Evolutionary conservation across 179 eudicot species (phyloP).

Genomic region (Silene coronaria): DNA sequence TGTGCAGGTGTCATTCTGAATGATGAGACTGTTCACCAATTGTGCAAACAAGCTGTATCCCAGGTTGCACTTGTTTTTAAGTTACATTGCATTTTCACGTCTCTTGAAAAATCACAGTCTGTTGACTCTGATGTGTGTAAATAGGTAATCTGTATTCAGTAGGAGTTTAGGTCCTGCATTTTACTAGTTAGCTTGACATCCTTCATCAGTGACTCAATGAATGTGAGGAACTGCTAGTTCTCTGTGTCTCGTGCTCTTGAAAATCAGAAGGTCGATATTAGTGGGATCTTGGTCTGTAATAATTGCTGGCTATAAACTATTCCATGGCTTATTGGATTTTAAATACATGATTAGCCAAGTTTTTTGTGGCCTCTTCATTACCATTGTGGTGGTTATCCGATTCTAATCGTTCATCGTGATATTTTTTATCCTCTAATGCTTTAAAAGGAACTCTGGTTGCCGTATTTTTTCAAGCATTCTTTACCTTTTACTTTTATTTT

Average conservation of each 20-base stretch:
- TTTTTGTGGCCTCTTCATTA: background rate
- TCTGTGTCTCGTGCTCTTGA: background rate
- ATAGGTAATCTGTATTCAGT: background rate
- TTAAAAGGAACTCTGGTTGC: background rate
- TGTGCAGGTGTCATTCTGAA: conserved; percentile 87
- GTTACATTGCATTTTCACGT: background rate
- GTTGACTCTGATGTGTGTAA: background rate
- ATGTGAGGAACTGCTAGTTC: background rate
- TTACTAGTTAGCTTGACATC: background rate
- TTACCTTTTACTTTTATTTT: background rate
- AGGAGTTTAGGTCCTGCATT: background rate
- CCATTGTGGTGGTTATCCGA: background rate
- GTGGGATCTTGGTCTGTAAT: background rate
- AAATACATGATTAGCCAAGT: background rate
- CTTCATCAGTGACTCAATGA: background rate
- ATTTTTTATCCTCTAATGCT: background rate
- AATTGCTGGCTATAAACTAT: background rate
- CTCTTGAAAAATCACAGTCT: background rate
- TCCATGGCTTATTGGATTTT: background rate
- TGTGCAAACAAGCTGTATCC: conserved; percentile 94
- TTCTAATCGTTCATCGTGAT: background rate
- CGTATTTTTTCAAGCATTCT: background rate
- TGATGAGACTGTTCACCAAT: conserved; percentile 93
- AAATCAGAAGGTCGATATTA: too few species aligned
- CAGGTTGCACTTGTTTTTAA: conserved; percentile 47